phyloP scores from a whole-genome alignment of 169 alveolate genomes.

The Haemoproteus tartakovskyi region DNA sequence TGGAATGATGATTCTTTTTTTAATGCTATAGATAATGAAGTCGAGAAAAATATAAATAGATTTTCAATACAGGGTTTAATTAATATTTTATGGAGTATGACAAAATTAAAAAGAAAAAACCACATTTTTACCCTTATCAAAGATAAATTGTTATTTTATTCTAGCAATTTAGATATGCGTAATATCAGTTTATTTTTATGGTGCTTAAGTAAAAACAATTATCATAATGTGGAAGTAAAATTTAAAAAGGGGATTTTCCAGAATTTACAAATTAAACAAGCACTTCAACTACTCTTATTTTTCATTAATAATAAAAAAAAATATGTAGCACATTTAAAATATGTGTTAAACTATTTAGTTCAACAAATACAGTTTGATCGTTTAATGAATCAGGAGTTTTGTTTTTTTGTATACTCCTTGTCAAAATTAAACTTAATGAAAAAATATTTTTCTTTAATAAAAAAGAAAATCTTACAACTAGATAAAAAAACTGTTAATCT shows the following conservation, averaged over 20 bases:
- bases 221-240: conserved; percentile 16
- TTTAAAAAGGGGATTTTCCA: conserved; percentile 28
- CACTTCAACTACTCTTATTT: conserved; percentile 35
- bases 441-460: conserved; percentile 8
- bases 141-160: conserved; percentile 42
- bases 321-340: conserved; percentile 33
- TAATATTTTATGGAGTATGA: conserved; percentile 49
- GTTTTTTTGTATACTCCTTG: conserved; percentile 33
- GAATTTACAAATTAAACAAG: conserved; percentile 55
- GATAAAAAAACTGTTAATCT: conserved; percentile 7
- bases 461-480: conserved; percentile 8
- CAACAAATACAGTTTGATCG: conserved; percentile 4
- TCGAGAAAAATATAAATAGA: conserved; percentile 30
- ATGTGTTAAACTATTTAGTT: conserved; percentile 21
- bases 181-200: conserved; percentile 51
- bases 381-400: conserved; percentile 34
- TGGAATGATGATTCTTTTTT: conserved; percentile 20
- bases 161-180: conserved; percentile 34
- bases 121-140: conserved; percentile 5
- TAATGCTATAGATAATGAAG: conserved; percentile 28
- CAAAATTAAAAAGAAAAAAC: conserved; percentile 46
- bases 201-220: conserved; percentile 42
- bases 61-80: conserved; percentile 39
- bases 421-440: conserved; percentile 23
- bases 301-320: conserved; percentile 42